Base-by-base conservation (phyloP, 345 rosid species). In the Eucalyptus pauciflora region DNA sequence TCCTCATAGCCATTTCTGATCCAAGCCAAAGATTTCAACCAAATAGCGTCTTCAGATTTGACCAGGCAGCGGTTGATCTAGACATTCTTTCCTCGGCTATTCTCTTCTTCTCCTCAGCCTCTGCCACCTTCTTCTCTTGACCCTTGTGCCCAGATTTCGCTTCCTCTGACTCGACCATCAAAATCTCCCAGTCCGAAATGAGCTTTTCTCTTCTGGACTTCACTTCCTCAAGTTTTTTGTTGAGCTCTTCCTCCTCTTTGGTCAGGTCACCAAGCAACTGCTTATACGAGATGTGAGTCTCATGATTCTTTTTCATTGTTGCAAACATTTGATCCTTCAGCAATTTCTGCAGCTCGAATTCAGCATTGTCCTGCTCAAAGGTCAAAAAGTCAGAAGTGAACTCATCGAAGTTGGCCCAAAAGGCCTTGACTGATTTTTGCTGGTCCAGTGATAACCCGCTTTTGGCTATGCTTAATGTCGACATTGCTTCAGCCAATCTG, bases 1-100 rank as follows among this genome's bases (percentile, higher is more conserved):
- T 15, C 79, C 24, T 87, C 29, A 29, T 31, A 60, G 25, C 13
- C 43, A 60, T 10, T 33, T 49, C 12, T 46, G 89, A 58, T 60
- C 49, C 60, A 45, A 64, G 58, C 37, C 16, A 20, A 86, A 20
- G 67, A 4, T n/a, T 43, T 31, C 88, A 89, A 62, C 9, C 37
- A 86, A 86, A 89, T 5, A 24, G 51, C 50, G 13, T n/a, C 86
- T 89, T 89, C 88, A 89, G 49, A 51, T 50, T 86, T 25, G 90
- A 89, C 90, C 90, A 89, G 13, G 88, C 90, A 25, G 86, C 10
- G 51, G 90, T 62, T 43, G 90, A 85, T 64, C 87, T 56, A 45
- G 90, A 86, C 88, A 89, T 86, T 49, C 88, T 89, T 64, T 89
- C 90, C 88, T 89, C 90, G 9, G 90, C 90, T 3, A 89, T 64